Conservation (phyloP, 2,329 filamentous ascomycete species). For the Fusarium pilosicola region DNA sequence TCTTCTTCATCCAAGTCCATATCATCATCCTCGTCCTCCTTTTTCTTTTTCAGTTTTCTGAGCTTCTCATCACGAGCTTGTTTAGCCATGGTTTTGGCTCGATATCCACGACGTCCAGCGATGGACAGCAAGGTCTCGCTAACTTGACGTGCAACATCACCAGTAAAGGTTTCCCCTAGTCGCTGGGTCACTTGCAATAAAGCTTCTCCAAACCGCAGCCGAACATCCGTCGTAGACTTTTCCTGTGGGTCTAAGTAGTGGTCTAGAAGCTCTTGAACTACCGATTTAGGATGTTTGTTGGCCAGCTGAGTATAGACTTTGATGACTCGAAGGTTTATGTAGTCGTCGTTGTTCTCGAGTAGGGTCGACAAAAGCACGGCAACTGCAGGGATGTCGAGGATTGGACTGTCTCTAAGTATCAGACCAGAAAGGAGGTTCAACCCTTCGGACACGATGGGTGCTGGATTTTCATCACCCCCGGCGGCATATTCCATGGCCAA, state of each 20-base stretch:
- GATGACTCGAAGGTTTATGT: constrained; percentile 75
- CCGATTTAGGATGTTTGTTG: constrained; percentile 69
- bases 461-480: constrained; percentile 65
- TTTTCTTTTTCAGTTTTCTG: constrained; percentile 57
- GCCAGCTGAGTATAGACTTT: constrained; percentile 72
- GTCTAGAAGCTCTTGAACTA: constrained; percentile 70
- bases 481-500: constrained; percentile 73
- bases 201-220: constrained; percentile 76
- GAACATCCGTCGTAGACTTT: constrained; percentile 66
- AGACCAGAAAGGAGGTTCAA: constrained; percentile 68
- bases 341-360: constrained; percentile 74
- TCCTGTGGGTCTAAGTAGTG: constrained; percentile 74
- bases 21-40: constrained; percentile 60
- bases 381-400: constrained; percentile 73
- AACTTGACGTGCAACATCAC: constrained; percentile 62
- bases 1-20: constrained; percentile 61
- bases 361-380: constrained; percentile 72
- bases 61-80: constrained; percentile 63
- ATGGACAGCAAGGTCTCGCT: constrained; percentile 70
- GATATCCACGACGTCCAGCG: constrained; percentile 70
- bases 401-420: constrained; percentile 63
- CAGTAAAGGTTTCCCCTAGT: constrained; percentile 65
- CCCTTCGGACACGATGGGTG: constrained; percentile 74
- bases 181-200: constrained; percentile 72
- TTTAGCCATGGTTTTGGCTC: constrained; percentile 67